Evolutionary conservation across 768 basidiomycete genomes (phyloP), one percentile per base, ranked within the genome.

Genomic region (Collybia nuda): DNA sequence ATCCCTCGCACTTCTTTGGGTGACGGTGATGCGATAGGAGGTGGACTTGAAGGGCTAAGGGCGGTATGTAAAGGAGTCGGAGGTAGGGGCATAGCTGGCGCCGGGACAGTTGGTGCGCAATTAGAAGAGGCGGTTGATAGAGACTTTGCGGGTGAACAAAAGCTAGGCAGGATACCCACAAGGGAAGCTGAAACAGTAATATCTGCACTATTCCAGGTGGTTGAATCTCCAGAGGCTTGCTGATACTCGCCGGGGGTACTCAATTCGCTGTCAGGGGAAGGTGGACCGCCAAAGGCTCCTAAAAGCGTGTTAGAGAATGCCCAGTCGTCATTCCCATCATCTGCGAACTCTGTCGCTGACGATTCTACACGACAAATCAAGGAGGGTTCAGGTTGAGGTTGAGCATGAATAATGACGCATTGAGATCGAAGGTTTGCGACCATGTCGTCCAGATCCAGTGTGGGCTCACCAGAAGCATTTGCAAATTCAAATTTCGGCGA

Each of bases 401-500:
- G 47, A 40, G 48, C 35, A n/a, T 54, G 48, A 22, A 63, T 53
- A 15, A 60, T 61, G 40, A 61, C 59, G 51, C 75, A 76, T 54
- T 74, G 68, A 9, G 66, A 62, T 40, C 74, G 68, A 43, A 79
- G 67, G 50, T 66, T 74, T n/a, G 59, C 63, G 15, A 79, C 68
- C 77, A 79, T 79, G 23, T 75, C 72, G 53, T 72, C 65, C 12
- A 77, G 61, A 53, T 65, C 60, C 52, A 76, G 58, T 15, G 63
- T 59, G 45, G 62, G 60, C 15, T 59, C 60, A 24, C 61, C 56
- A n/a, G 44, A 39, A 39, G 57, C 45, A 38, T 52, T 55, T 19
- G 58, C 58, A 51, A 56, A 59, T 50, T 67, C 66, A 44, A 66
- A 70, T 22, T 66, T 64, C 3, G 71, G 67, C 36, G 63, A 63